These are phyloP conservation scores for Acephala macrosclerotiorum DNA, from an alignment of 2,329 filamentous ascomycete genomes.

Conservation along the genomic window DNA sequence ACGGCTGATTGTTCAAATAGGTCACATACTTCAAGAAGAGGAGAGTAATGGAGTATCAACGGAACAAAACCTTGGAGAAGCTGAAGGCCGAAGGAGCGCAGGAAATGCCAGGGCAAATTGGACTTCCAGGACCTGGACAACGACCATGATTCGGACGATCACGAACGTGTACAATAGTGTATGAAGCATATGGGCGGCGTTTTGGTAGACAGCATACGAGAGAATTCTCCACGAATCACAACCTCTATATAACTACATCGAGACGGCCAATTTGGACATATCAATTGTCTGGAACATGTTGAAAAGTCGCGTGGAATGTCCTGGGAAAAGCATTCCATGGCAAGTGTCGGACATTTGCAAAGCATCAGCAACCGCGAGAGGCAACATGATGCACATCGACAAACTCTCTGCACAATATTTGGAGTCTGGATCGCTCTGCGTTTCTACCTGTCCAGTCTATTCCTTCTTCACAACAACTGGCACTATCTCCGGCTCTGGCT, in stretches of 20 bases:
- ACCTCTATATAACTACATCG: not conserved
- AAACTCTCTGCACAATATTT: not conserved
- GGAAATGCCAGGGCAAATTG: constrained; percentile 54
- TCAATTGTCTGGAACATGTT: not conserved
- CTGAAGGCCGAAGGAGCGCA: constrained; percentile 77
- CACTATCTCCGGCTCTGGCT: constrained; percentile 15
- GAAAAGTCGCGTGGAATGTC: not conserved
- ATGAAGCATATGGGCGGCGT: constrained; percentile 17
- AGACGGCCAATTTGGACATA: not conserved
- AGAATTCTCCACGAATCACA: not conserved
- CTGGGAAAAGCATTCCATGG: not conserved
- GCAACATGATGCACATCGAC: not conserved
- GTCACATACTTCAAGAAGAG: constrained; percentile 98
- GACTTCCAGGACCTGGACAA: constrained; percentile 27
- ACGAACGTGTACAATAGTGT: constrained; percentile 23
- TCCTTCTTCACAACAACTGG: constrained; percentile 22
- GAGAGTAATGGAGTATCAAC: constrained; percentile 89
- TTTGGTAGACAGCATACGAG: constrained; percentile 4
- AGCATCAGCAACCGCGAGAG: not conserved
- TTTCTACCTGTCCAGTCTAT: constrained; percentile 7
- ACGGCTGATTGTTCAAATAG: constrained; percentile 54
- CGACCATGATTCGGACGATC: constrained; percentile 16
- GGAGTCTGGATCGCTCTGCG: not conserved
- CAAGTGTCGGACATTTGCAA: not conserved
- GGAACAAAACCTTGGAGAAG: constrained; percentile 78